Conservation (phyloP, 2,329 filamentous ascomycete species). For the Pseudocercospora macadamiae region DNA sequence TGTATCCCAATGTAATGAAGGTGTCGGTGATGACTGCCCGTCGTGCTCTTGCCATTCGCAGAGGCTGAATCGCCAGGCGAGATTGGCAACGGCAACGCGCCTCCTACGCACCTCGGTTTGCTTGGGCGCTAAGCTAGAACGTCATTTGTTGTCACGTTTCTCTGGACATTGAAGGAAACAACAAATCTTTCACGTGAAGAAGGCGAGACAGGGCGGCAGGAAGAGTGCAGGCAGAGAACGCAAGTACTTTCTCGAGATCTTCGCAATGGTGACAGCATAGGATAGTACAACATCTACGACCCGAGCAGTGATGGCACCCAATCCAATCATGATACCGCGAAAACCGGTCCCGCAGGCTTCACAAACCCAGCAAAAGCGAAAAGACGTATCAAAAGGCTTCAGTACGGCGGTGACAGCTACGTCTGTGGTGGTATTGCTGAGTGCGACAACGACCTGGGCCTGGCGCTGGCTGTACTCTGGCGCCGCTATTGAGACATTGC, state of each 20-base stretch:
- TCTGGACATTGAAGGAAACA: neutral
- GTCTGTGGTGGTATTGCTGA: conserved; percentile 18
- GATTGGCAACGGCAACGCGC: neutral
- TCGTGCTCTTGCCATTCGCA: neutral
- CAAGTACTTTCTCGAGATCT: too few species aligned
- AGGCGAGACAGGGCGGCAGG: too few species aligned
- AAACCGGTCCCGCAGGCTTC: conserved; percentile 19
- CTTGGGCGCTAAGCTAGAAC: neutral
- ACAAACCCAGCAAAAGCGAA: neutral
- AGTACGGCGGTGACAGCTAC: conserved; percentile 17
- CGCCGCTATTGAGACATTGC: conserved; percentile 31
- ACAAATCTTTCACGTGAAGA: too few species aligned
- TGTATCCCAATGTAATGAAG: neutral
- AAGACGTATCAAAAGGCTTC: conserved; percentile 3
- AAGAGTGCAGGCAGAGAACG: too few species aligned
- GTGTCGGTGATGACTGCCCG: neutral
- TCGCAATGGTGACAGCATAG: too few species aligned
- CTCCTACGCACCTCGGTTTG: neutral
- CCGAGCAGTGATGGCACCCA: conserved; percentile 20
- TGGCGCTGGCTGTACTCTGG: conserved; percentile 34
- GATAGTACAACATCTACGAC: neutral
- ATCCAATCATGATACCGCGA: conserved; percentile 25
- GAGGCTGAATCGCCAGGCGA: neutral
- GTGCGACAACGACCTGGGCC: conserved; percentile 27
- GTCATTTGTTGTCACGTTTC: conserved; percentile 1